These are phyloP conservation scores for Pythium aquatile DNA, from an alignment of 352 stramenopile genomes.

Conservation along the genomic window DNA sequence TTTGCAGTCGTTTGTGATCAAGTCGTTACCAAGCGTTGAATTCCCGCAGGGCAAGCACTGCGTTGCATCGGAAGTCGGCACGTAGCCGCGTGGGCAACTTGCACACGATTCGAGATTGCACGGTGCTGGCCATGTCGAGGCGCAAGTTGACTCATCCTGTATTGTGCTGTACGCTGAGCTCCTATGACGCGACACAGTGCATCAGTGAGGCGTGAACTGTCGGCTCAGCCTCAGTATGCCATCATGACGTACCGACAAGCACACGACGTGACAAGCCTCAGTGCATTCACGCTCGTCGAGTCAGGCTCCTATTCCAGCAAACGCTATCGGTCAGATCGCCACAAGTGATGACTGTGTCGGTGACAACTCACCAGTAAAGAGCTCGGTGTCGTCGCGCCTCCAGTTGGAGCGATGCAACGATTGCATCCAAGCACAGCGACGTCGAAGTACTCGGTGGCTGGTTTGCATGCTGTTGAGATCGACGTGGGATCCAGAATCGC, in stretches of 20 bases:
- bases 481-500: slow-evolving; percentile 14
- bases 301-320: slow-evolving; percentile 35
- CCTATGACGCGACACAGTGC: neutral
- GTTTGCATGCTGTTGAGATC: slow-evolving; percentile 27
- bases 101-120: slow-evolving; percentile 50
- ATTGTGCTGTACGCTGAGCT: slow-evolving; percentile 14
- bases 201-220: neutral
- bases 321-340: neutral
- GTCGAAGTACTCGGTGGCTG: slow-evolving; percentile 55
- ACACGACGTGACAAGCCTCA: slow-evolving; percentile 36
- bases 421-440: slow-evolving; percentile 51
- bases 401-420: slow-evolving; percentile 38
- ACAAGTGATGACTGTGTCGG: neutral
- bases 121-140: slow-evolving; percentile 60
- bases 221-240: neutral
- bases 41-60: slow-evolving; percentile 60
- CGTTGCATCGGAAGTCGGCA: slow-evolving; percentile 40
- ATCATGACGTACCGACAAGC: slow-evolving; percentile 37
- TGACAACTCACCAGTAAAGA: slow-evolving; percentile 29
- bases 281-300: slow-evolving; percentile 15
- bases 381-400: slow-evolving; percentile 33
- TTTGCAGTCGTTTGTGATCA: slow-evolving; percentile 40
- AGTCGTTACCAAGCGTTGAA: slow-evolving; percentile 48
- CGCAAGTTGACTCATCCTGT: slow-evolving; percentile 38
- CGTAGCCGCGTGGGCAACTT: slow-evolving; percentile 35